phyloP scores from a whole-genome alignment of 192 early-diverging fungal genomes.

The Backusella luteola region DNA sequence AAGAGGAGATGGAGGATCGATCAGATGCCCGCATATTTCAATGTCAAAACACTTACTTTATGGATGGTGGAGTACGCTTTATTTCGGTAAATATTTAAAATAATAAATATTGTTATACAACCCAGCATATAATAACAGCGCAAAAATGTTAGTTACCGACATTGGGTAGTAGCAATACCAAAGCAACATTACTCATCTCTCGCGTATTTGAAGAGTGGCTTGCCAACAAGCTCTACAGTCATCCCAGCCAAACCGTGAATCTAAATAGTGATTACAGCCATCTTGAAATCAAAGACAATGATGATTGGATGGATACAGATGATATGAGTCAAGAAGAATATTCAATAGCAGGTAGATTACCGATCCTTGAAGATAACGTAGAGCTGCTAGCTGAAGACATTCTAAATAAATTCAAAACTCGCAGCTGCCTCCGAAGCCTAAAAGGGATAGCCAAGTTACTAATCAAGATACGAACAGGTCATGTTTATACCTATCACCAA shows the following conservation, averaged over 20 bases:
- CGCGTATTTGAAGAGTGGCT: conserved; percentile 42
- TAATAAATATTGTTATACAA: background rate
- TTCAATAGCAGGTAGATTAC: conserved; percentile 23
- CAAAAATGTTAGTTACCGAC: conserved; percentile 29
- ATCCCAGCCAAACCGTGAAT: conserved; percentile 11
- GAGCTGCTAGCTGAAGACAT: conserved; percentile 38
- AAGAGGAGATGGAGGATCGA: conserved; percentile 22
- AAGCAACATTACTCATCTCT: conserved; percentile 31
- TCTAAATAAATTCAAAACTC: conserved; percentile 33
- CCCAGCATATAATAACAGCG: background rate
- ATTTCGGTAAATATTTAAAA: conserved; percentile 32
- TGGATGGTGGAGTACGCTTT: conserved; percentile 38
- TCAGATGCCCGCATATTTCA: conserved; percentile 21
- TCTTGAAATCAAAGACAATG: background rate
- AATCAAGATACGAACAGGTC: conserved; percentile 40
- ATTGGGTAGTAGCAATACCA: conserved; percentile 32
- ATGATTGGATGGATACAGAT: background rate
- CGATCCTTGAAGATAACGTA: conserved; percentile 40
- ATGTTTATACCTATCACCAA: conserved; percentile 38
- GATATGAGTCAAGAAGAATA: background rate
- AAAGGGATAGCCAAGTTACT: conserved; percentile 24
- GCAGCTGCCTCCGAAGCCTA: conserved; percentile 14
- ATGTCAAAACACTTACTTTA: conserved; percentile 38
- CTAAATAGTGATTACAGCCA: background rate
- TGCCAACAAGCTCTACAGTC: conserved; percentile 32